Evolutionary conservation across 2,329 filamentous ascomycete species (phyloP), one percentile per base, ranked within the genome.

Genomic region (Zelopaecilomyces penicillatus): DNA sequence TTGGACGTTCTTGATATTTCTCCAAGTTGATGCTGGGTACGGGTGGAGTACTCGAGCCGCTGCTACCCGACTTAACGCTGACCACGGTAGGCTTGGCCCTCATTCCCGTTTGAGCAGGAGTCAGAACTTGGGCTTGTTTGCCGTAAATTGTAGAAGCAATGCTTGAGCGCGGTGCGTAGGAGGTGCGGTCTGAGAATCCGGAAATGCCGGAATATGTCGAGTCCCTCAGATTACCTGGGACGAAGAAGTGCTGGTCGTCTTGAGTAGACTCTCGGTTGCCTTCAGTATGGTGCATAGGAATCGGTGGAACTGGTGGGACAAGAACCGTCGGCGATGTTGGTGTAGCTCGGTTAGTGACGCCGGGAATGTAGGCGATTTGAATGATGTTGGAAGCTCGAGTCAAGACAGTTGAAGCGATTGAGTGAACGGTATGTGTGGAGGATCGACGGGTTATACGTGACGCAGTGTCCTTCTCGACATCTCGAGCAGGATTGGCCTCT

Each of bases 361-460:
- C 93, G 10, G 93, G 93, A 53, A 98, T 97, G 65, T 97, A 98
- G 45, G 93, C 93, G 66, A 98, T 98, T 68, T 97, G 93, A 57
- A 98, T 98, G 62, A 98, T 91, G 70, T 98, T 98, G 58, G 93
- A 97, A 40, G 93, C 93, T 50, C 93, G 83, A 12, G 93, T 97
- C 49, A 96, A 78, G 47, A 97, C 89, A 28, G 91, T 97, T 7
- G 90, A 96, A 11, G 93, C 93, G 60, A 98, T 88, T 9, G 91
- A 97, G 57, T 85, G 78, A 44, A 91, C 83, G n/a, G 87, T 87
- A 61, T 93, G 82, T 37, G 87, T 86, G 8, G 90, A 93, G 44
- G 85, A 78, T 54, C 89, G 76, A 71, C 72, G 45, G 64, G 71
- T 59, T 73, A 59, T 53, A 41, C 63, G 54, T 3, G 59, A 55